phyloP scores from a whole-genome alignment of 306 rosid genomes.

The Cucumis melo region DNA sequence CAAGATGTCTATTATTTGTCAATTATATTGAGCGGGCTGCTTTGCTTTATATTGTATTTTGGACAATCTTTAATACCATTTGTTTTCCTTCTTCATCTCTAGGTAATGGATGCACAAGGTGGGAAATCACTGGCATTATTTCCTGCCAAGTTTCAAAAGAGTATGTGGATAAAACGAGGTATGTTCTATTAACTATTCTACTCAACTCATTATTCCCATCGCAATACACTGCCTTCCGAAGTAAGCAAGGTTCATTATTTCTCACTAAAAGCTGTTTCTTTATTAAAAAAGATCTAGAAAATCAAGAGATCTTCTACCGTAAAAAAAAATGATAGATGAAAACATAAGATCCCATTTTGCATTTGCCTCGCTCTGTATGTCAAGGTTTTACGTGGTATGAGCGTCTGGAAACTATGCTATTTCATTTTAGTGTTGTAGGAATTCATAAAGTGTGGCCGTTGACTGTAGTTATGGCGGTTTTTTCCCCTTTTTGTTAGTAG shows the following conservation, averaged over 20 bases:
- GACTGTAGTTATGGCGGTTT: neutral
- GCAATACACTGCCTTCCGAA: neutral
- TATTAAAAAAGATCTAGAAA: too few species aligned
- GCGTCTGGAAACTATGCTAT: neutral
- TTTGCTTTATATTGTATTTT: neutral
- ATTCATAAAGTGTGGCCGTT: neutral
- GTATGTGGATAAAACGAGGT: constrained; percentile 97
- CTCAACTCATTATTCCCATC: neutral
- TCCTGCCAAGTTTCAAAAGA: constrained; percentile 85
- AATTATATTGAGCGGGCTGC: neutral
- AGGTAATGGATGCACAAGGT: constrained; percentile 82
- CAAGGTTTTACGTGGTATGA: neutral
- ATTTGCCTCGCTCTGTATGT: neutral
- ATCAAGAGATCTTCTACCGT: too few species aligned
- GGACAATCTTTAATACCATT: neutral
- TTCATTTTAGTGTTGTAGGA: neutral
- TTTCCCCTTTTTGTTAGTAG: neutral
- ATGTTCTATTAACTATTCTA: neutral
- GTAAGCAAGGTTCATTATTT: neutral
- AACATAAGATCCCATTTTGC: neutral
- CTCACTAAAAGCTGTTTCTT: neutral
- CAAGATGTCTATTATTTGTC: neutral
- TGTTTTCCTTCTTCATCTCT: neutral
- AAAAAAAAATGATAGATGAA: too few species aligned
- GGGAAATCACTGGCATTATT: constrained; percentile 56